Evolutionary conservation across 306 rosid genomes (phyloP).

Genomic region (Fragaria iinumae): DNA sequence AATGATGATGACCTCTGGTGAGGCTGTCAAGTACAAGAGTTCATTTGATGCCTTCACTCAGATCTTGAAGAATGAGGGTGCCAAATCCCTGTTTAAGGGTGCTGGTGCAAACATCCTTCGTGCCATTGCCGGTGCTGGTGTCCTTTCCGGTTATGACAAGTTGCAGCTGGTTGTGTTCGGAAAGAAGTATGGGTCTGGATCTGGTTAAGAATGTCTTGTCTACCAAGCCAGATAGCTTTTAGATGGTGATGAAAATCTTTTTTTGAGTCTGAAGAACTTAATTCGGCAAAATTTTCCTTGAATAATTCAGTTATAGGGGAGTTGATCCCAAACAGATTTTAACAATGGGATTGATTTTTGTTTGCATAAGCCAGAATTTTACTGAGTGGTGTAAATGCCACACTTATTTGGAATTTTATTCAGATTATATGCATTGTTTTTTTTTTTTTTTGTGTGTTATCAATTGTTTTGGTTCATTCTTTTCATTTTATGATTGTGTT

Average conservation of each 20-base stretch:
- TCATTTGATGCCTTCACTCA: slow-evolving; percentile 70
- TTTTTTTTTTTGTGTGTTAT: neutral
- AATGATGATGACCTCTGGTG: slow-evolving; percentile 99
- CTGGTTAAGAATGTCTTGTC: slow-evolving; percentile 34
- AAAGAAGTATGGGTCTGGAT: slow-evolving; percentile 88
- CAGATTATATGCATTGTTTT: slow-evolving; percentile 14
- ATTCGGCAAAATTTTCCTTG: slow-evolving; percentile 63
- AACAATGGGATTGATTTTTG: slow-evolving; percentile 31
- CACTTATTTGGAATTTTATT: slow-evolving; percentile 32
- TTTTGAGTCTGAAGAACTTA: slow-evolving; percentile 43
- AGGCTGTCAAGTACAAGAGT: slow-evolving; percentile 89
- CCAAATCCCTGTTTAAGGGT: slow-evolving; percentile 91
- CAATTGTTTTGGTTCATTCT: too few species aligned
- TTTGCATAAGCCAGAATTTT: slow-evolving; percentile 37
- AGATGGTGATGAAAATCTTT: slow-evolving; percentile 87
- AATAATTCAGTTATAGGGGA: slow-evolving; percentile 72
- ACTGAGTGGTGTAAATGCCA: slow-evolving; percentile 37
- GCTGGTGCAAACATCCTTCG: slow-evolving; percentile 93
- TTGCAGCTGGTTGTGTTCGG: slow-evolving; percentile 71
- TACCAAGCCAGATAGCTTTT: slow-evolving; percentile 20
- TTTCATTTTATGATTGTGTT: too few species aligned
- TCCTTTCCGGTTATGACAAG: slow-evolving; percentile 90
- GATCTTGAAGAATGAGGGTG: slow-evolving; percentile 82
- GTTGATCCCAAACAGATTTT: slow-evolving; percentile 46
- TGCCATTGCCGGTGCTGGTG: slow-evolving; percentile 95